A percentile compares a stretch with the other conserved stretches of the same genome.
Conservation (phyloP, 2,329 filamentous ascomycete genomes). For the Colletotrichum falcatum region DNA sequence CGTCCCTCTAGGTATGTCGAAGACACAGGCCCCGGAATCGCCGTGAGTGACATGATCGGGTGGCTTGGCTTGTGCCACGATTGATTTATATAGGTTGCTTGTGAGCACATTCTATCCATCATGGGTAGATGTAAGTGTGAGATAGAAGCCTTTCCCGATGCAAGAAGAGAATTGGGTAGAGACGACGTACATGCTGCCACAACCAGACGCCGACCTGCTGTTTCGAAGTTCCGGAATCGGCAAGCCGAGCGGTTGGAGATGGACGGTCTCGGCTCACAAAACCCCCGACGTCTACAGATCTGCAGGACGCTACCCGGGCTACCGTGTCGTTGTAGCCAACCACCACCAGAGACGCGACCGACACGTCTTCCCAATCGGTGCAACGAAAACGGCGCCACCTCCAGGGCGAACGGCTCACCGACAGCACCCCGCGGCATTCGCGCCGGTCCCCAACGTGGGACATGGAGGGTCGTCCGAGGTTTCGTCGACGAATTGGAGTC, state of each 20-base stretch:
- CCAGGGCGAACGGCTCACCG: background rate
- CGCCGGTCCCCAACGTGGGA: conserved; percentile 1
- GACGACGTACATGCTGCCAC: background rate
- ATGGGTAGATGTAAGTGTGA: background rate
- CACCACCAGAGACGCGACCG: background rate
- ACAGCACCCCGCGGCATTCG: conserved; percentile 1
- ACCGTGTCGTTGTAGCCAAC: background rate
- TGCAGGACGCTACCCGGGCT: background rate
- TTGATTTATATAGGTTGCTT: background rate
- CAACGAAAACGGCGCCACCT: background rate
- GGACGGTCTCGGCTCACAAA: background rate
- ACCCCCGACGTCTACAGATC: background rate
- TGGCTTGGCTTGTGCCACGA: too few species aligned
- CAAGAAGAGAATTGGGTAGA: background rate
- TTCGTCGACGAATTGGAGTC: conserved; percentile 12
- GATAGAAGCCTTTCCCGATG: background rate
- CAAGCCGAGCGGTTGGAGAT: background rate
- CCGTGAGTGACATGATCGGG: too few species aligned
- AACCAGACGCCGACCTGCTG: background rate
- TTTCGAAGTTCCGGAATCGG: background rate
- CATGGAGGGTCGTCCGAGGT: background rate
- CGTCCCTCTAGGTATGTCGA: too few species aligned
- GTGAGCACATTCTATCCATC: background rate
- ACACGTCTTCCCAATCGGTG: background rate
- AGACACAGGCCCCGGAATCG: too few species aligned